These are phyloP conservation scores for Myxozyma neotropica DNA, from an alignment of 805 yeast species.

Conservation along the genomic window DNA sequence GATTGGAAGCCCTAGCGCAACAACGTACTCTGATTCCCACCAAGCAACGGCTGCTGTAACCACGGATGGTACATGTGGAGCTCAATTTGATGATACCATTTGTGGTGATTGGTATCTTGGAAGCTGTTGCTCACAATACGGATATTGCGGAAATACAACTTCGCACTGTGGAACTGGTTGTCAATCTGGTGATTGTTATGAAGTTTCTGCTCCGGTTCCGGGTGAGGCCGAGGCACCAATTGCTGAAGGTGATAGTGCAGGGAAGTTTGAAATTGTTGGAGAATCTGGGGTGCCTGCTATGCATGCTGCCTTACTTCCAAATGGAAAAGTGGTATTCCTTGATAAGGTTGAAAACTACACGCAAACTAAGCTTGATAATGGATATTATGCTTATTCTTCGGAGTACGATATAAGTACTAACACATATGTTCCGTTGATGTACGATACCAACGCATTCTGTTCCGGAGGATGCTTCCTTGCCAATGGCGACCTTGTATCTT, in stretches of 20 bases:
- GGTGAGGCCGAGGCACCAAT: conserved; percentile 17
- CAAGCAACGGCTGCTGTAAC: conserved; percentile 22
- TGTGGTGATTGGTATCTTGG: conserved; percentile 31
- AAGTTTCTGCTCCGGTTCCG: conserved; percentile 12
- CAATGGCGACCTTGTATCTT: conserved; percentile 26
- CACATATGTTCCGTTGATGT: conserved; percentile 17
- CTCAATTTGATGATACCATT: conserved; percentile 12
- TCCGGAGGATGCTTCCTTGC: conserved; percentile 30
- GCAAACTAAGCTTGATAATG: conserved; percentile 17
- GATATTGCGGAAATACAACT: conserved; percentile 29
- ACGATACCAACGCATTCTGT: conserved; percentile 32
- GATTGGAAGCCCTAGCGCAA: conserved; percentile 14
- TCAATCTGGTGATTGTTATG: conserved; percentile 27
- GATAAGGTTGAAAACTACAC: conserved; percentile 33
- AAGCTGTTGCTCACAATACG: conserved; percentile 30
- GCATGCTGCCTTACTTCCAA: conserved; percentile 31
- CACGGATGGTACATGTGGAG: conserved; percentile 33
- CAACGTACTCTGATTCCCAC: conserved; percentile 7
- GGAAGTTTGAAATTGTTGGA: conserved; percentile 27
- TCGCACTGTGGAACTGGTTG: conserved; percentile 32
- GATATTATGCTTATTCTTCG: conserved; percentile 31
- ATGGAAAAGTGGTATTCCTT: conserved; percentile 29
- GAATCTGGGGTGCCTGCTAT: conserved; percentile 31
- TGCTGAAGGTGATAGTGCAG: conserved; percentile 26
- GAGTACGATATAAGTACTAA: conserved; percentile 26